Percentiles rank a stretch among this genome's conserved stretches.
Evolutionary conservation across 2,329 filamentous ascomycete genomes (phyloP).

Genomic region (Pyrenophora teres): DNA sequence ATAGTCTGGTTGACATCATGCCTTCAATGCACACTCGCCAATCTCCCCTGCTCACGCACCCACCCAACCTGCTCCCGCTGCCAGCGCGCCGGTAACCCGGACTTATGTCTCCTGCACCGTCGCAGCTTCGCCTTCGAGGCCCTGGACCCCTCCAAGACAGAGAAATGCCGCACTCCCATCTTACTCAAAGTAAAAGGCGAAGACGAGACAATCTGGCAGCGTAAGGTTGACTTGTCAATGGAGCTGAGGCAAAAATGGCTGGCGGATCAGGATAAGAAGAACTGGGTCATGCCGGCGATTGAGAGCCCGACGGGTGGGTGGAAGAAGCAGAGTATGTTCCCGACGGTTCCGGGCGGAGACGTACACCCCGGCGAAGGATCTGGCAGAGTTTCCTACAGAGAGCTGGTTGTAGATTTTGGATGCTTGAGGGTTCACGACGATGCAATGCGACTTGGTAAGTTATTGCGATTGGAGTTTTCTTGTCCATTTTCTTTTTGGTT

Average conservation of each 20-base stretch:
- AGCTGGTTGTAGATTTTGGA: constrained; percentile 4
- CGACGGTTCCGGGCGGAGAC: neutral
- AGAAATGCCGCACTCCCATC: constrained; percentile 14
- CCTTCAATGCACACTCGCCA: constrained; percentile 33
- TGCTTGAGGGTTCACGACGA: neutral
- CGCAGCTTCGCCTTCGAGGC: constrained; percentile 22
- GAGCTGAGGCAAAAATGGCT: constrained; percentile 21
- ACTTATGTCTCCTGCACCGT: constrained; percentile 33
- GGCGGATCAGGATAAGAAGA: constrained; percentile 21
- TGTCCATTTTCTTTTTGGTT: neutral
- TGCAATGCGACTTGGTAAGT: neutral
- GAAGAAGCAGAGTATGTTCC: neutral
- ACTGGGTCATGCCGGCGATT: constrained; percentile 34
- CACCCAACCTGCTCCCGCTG: constrained; percentile 37
- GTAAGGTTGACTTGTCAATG: constrained; percentile 18
- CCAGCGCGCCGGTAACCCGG: constrained; percentile 16
- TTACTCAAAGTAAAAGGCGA: constrained; percentile 26
- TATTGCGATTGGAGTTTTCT: neutral
- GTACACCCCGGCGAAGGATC: constrained; percentile 17
- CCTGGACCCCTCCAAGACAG: neutral
- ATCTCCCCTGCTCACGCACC: constrained; percentile 37
- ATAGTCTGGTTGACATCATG: constrained; percentile 37
- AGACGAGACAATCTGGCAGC: constrained; percentile 14
- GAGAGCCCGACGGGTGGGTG: constrained; percentile 9
- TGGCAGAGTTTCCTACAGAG: constrained; percentile 5